Evolutionary conservation across 148 eudicot species (phyloP), one percentile per base, ranked within the genome.

Genomic region (Camellia granthamiana): DNA sequence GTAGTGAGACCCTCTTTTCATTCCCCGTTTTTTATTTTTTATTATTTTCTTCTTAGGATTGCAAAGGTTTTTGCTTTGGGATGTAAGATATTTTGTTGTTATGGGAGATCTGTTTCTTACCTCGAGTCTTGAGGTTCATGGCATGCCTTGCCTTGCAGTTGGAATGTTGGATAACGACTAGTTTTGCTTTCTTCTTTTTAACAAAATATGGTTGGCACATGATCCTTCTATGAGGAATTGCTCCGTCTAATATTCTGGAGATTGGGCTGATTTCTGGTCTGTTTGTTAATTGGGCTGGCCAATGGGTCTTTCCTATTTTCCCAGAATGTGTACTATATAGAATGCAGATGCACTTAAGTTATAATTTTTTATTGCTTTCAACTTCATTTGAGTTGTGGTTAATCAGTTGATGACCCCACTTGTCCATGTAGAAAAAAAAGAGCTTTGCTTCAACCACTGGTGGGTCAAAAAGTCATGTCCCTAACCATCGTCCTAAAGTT

Each of bases 391-490:
- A 15, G 9, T 46, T 46, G 52, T 46, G n/a, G 69, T 60, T 30
- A 15, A 41, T 78, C 41, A 3, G 6, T 21, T 76, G 72, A 70
- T 44, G 21, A 12, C n/a, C 44, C 41, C 5, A 2, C 49, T 62
- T 52, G 43, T 63, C n/a, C 66, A 18, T 82, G 85, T 83, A 91
- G 94, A 83, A 64, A 7, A 89, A 81, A 71, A 94, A 83, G 81
- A 88, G 80, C 69, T 67, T 79, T 60, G n/a, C 69, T 56, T 76
- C 91, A 70, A 77, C 87, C 21, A 76, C 80, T 44, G 81, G 84
- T 49, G 81, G 78, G n/a, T 70, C 93, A 6, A 88, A 81, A 71
- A 81, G 88, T 85, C 90, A 77, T 75, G 60, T 72, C 60, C 87
- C 75, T 68, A 79, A 65, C 18, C 80, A 79, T 44, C 85, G 77